These are phyloP conservation scores for Rostrohypoxylon terebratum DNA, from an alignment of 495 filamentous ascomycete genomes.

Conservation along the genomic window DNA sequence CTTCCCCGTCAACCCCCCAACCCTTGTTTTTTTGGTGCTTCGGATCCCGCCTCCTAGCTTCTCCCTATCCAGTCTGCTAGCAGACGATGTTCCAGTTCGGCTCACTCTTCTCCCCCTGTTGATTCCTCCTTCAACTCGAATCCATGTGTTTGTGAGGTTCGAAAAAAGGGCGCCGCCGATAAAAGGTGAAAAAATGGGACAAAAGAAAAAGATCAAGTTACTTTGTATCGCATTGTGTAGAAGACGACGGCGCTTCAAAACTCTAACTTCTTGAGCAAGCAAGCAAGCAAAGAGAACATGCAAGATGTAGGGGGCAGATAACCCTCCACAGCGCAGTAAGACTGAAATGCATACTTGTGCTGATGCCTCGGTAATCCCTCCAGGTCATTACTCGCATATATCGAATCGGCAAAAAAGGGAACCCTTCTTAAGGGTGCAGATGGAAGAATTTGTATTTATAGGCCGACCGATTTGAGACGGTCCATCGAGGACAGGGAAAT, in stretches of 20 bases:
- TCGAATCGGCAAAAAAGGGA: slow-evolving; percentile 14
- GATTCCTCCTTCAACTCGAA: neutral
- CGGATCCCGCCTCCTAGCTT: neutral
- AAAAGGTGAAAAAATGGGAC: slow-evolving; percentile 28
- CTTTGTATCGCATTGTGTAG: slow-evolving; percentile 28
- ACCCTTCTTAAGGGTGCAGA: slow-evolving; percentile 6
- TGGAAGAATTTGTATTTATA: slow-evolving; percentile 17
- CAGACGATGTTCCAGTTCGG: slow-evolving; percentile 21
- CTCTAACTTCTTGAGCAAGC: slow-evolving; percentile 26
- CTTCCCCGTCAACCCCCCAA: neutral
- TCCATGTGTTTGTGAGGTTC: slow-evolving; percentile 17
- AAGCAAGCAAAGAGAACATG: neutral
- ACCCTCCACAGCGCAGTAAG: slow-evolving; percentile 24
- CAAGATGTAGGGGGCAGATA: slow-evolving; percentile 11
- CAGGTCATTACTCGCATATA: slow-evolving; percentile 22
- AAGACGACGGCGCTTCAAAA: slow-evolving; percentile 18
- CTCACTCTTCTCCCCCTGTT: neutral
- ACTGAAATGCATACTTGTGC: slow-evolving; percentile 27
- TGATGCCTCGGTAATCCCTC: slow-evolving; percentile 13
- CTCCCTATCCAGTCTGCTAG: slow-evolving; percentile 34
- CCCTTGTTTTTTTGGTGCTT: slow-evolving; percentile 23
- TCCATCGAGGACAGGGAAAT: slow-evolving; percentile 32
- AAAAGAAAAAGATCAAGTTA: slow-evolving; percentile 41
- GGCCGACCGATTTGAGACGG: slow-evolving; percentile 19
- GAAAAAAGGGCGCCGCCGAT: slow-evolving; percentile 20